Conservation (phyloP, 768 basidiomycete genomes). For the Xerocomellus amylosporus region DNA sequence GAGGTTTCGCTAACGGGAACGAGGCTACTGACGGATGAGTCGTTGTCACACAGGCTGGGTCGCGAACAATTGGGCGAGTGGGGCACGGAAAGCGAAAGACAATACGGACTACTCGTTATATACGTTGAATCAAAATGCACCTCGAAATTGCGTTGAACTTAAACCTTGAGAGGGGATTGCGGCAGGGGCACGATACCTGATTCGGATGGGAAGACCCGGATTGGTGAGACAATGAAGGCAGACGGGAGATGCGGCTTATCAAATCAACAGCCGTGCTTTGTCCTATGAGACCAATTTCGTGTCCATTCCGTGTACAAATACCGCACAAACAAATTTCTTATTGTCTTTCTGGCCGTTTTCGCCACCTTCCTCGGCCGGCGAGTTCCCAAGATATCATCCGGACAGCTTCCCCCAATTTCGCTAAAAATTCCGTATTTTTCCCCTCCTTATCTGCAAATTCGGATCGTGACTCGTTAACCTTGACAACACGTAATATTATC, state of each 20-base stretch:
- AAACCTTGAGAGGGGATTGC: constrained; percentile 22
- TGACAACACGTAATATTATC: constrained; percentile 31
- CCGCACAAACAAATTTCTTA: constrained; percentile 42
- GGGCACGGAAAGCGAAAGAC: constrained; percentile 57
- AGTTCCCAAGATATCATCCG: constrained; percentile 32
- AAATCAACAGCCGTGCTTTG: constrained; percentile 29
- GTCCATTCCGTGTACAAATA: constrained; percentile 43
- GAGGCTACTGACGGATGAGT: constrained; percentile 44
- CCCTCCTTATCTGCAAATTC: constrained; percentile 32
- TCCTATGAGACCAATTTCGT: constrained; percentile 33
- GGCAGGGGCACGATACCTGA: constrained; percentile 20
- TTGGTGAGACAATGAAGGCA: constrained; percentile 36
- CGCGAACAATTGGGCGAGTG: constrained; percentile 61
- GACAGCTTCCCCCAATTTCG: constrained; percentile 22
- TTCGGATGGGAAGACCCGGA: constrained; percentile 23
- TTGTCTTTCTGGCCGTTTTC: constrained; percentile 41
- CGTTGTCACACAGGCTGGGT: constrained; percentile 46
- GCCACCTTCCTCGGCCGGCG: constrained; percentile 33
- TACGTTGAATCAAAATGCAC: constrained; percentile 36
- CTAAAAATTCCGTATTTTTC: constrained; percentile 34
- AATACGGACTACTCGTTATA: constrained; percentile 57
- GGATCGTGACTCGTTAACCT: constrained; percentile 33
- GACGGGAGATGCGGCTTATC: constrained; percentile 30
- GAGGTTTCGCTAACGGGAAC: constrained; percentile 45
- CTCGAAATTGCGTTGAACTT: constrained; percentile 39